Conservation (phyloP, 441 rosid species). For the Gossypium davidsonii region DNA sequence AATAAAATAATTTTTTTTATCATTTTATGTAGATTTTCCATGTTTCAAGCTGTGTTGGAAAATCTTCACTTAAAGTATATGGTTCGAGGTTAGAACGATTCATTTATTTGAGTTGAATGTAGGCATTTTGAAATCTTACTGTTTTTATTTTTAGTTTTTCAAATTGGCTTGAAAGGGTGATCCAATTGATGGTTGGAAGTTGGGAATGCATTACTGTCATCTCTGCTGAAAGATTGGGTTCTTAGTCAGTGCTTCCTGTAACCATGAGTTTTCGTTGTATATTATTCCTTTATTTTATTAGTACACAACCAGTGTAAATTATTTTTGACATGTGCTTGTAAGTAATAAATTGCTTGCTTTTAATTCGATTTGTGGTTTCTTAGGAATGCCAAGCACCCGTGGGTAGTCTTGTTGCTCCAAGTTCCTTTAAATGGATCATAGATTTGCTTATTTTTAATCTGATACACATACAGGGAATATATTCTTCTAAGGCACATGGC, state of each 20-base stretch:
- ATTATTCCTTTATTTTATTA: background rate
- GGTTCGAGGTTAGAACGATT: background rate
- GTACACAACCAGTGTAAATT: background rate
- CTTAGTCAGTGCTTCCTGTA: background rate
- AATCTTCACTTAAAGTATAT: background rate
- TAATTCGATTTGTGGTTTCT: background rate
- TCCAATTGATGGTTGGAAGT: background rate
- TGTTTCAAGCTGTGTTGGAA: conserved; percentile 4
- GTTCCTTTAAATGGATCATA: background rate
- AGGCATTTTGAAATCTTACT: background rate
- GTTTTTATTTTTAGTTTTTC: background rate
- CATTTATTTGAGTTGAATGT: background rate
- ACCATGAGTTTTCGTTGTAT: background rate
- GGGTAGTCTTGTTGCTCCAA: background rate
- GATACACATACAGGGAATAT: background rate
- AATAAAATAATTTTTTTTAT: background rate
- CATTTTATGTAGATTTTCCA: conserved; percentile 3
- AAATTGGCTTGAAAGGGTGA: background rate
- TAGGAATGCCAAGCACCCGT: background rate
- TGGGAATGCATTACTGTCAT: background rate
- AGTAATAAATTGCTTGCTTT: background rate
- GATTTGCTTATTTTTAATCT: background rate
- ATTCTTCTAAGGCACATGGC: background rate
- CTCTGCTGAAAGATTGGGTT: background rate
- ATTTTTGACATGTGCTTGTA: background rate